These are phyloP conservation scores for Priceomyces fermenticarens DNA, from an alignment of 805 yeast species.

Conservation along the genomic window DNA sequence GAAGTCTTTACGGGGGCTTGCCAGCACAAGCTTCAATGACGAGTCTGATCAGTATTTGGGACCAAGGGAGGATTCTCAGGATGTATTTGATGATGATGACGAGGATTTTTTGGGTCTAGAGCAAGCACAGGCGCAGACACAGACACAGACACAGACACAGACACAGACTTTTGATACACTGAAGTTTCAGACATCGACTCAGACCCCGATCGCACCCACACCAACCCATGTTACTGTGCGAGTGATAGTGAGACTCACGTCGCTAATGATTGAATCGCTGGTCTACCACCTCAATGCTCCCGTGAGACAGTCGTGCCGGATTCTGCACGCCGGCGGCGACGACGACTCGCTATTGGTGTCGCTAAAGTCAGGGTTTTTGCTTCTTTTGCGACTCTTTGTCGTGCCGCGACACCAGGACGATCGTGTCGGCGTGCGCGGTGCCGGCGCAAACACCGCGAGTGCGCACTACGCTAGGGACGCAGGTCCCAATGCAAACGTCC, in stretches of 20 bases:
- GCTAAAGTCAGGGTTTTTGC: constrained; percentile 36
- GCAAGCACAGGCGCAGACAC: background rate
- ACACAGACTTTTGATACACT: too few relatives aligned
- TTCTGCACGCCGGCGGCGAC: constrained; percentile 20
- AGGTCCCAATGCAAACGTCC: too few relatives aligned
- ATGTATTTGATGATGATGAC: constrained; percentile 34
- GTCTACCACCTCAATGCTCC: constrained; percentile 29
- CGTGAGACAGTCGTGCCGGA: constrained; percentile 28
- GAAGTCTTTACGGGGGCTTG: constrained; percentile 33
- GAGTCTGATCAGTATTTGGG: constrained; percentile 33
- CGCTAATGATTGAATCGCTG: constrained; percentile 27
- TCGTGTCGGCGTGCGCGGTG: background rate
- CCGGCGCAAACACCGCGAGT: too few relatives aligned
- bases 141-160: background rate
- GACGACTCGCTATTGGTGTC: constrained; percentile 42
- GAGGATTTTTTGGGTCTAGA: constrained; percentile 20
- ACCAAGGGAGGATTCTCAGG: constrained; percentile 37
- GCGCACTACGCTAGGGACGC: too few relatives aligned
- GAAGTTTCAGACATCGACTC: too few relatives aligned
- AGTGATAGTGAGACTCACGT: constrained; percentile 30
- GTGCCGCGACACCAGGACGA: constrained; percentile 31
- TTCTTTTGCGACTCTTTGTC: constrained; percentile 36
- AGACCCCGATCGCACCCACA: too few relatives aligned
- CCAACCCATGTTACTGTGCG: constrained; percentile 10
- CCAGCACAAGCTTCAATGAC: constrained; percentile 33